Evolutionary conservation across 345 rosid species (phyloP).

Genomic region (Populus euphratica): DNA sequence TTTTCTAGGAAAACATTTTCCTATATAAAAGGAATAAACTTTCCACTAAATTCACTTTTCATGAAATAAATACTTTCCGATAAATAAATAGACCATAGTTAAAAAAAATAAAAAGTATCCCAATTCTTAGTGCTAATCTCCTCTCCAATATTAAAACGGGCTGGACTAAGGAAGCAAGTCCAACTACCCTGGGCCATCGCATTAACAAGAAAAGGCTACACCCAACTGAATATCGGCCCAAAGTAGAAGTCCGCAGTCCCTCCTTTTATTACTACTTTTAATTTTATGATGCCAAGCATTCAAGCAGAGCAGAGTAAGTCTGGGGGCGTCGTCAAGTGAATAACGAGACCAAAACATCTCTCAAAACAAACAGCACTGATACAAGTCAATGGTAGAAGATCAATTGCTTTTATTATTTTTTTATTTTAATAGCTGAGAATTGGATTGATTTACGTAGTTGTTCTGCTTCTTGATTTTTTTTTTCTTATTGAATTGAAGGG

Average conservation of each 20-base stretch:
- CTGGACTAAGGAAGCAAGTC: background rate
- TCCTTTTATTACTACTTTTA: too few species aligned
- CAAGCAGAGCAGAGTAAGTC: background rate
- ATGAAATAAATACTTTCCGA: too few species aligned
- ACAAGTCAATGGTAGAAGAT: background rate
- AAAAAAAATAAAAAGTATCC: too few species aligned
- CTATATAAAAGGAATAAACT: too few species aligned
- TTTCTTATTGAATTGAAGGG: conserved; percentile 32
- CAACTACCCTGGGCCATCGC: background rate
- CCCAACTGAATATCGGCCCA: background rate
- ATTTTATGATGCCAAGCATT: too few species aligned
- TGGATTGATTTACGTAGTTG: background rate
- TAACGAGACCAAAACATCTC: background rate
- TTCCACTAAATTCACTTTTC: too few species aligned
- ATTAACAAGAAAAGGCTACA: background rate
- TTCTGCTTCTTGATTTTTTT: background rate
- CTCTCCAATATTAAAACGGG: background rate
- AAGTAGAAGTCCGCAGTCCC: background rate
- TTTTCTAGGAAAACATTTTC: too few species aligned
- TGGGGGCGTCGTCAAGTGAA: background rate
- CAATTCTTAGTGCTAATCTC: background rate
- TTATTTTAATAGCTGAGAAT: background rate
- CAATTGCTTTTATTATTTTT: background rate
- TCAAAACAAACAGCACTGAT: background rate
- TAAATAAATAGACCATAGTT: too few species aligned